phyloP scores from a whole-genome alignment of 192 early-diverging fungal genomes.

The Coemansia asiatica region DNA sequence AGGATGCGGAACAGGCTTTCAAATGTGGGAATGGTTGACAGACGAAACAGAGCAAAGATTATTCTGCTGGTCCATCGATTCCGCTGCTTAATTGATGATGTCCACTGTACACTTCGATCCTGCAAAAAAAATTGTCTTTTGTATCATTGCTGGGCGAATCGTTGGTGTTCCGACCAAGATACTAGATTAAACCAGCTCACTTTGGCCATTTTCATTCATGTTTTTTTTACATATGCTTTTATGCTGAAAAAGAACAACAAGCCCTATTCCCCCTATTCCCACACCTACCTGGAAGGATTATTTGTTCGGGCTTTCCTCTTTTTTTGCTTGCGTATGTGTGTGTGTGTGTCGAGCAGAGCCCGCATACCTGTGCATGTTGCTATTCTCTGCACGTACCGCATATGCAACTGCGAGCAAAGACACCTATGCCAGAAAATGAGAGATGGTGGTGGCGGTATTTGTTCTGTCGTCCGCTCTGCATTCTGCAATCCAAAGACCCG shows the following conservation, averaged over 20 bases:
- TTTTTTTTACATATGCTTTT: neutral
- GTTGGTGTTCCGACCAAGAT: neutral
- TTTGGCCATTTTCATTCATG: neutral
- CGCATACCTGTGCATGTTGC: constrained; percentile 6
- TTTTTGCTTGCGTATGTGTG: neutral
- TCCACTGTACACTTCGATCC: no score
- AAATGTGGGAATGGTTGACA: neutral
- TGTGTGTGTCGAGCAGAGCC: neutral
- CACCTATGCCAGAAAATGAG: neutral
- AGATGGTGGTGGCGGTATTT: neutral
- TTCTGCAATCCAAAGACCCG: neutral
- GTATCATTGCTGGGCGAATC: neutral
- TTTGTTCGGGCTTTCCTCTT: neutral
- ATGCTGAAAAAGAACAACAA: neutral
- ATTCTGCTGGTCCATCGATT: neutral
- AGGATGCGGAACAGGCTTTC: neutral
- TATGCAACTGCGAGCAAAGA: neutral
- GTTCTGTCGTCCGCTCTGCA: neutral
- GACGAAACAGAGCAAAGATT: neutral
- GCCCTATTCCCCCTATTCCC: neutral
- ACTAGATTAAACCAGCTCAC: neutral
- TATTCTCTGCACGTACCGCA: neutral
- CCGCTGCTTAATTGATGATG: neutral
- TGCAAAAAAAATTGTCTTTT: neutral
- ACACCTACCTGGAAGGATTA: neutral